Percentiles rank a stretch among this genome's conserved stretches.
phyloP scores from a whole-genome alignment of 169 alveolate genomes.

The Cryptosporidium felis region DNA sequence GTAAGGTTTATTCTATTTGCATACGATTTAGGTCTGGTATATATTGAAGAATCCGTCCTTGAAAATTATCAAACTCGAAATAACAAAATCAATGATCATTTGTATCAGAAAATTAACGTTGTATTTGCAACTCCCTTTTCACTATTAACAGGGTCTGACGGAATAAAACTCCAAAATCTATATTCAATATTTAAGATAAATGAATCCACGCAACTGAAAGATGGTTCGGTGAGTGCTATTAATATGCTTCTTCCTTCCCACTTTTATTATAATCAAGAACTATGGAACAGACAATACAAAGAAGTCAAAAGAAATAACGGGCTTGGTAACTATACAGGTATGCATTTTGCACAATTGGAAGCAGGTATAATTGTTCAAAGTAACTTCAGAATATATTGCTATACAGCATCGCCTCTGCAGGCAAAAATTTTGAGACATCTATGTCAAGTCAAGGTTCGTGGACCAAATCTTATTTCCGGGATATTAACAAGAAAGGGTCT shows the following conservation, averaged over 20 bases:
- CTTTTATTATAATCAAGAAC: constrained; percentile 36
- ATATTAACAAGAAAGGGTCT: constrained; percentile 84
- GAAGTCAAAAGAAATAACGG: background rate
- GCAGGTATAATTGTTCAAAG: constrained; percentile 87
- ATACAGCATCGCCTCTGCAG: constrained; percentile 86
- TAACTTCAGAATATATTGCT: constrained; percentile 87
- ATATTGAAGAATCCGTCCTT: constrained; percentile 1
- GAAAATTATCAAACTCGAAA: background rate
- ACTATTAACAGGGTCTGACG: constrained; percentile 19
- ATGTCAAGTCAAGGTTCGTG: constrained; percentile 87
- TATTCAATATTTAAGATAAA: constrained; percentile 27
- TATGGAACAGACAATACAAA: constrained; percentile 1
- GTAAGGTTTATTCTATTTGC: constrained; percentile 46
- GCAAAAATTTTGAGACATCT: constrained; percentile 83
- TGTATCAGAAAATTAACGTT: background rate
- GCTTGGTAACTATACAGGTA: background rate
- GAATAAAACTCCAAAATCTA: constrained; percentile 31
- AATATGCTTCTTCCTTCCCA: constrained; percentile 45
- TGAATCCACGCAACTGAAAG: background rate
- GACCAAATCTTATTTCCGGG: constrained; percentile 88
- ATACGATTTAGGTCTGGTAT: constrained; percentile 45
- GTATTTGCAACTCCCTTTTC: constrained; percentile 51
- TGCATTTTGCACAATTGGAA: constrained; percentile 68
- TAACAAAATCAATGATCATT: background rate
- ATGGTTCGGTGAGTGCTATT: background rate